These are phyloP conservation scores for Sanchytrium tribonematis DNA, from an alignment of 371 early-diverging fungal genomes.

Conservation along the genomic window DNA sequence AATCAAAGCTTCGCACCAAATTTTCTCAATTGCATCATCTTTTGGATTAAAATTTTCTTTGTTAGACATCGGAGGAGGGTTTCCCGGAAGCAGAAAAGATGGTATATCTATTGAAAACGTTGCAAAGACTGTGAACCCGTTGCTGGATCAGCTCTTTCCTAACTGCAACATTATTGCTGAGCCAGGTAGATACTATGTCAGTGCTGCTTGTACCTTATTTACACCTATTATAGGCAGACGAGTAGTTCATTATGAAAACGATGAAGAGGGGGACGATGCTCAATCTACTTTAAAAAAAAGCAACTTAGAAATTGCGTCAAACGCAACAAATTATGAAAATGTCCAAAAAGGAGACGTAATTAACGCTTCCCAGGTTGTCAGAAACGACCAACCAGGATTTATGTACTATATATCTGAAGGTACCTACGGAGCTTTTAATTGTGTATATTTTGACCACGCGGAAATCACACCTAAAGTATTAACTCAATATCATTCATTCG, in stretches of 20 bases:
- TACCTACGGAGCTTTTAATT: conserved; percentile 89
- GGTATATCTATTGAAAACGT: conserved; percentile 55
- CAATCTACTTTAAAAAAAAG: background rate
- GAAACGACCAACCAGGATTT: conserved; percentile 28
- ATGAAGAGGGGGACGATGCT: background rate
- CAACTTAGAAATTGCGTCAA: background rate
- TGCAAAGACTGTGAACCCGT: conserved; percentile 43
- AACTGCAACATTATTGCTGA: conserved; percentile 73
- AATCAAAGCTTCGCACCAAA: conserved; percentile 42
- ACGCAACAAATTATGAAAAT: background rate
- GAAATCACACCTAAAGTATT: conserved; percentile 35
- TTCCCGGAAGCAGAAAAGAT: conserved; percentile 45
- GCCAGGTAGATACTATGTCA: conserved; percentile 85
- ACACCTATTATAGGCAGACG: conserved; percentile 71
- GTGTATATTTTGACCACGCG: conserved; percentile 84
- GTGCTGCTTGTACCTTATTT: conserved; percentile 68
- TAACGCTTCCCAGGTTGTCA: conserved; percentile 3
- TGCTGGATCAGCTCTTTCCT: conserved; percentile 47
- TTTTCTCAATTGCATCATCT: conserved; percentile 49
- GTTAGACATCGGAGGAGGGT: conserved; percentile 88
- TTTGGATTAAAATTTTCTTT: conserved; percentile 46
- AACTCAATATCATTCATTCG: background rate
- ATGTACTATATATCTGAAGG: conserved; percentile 96
- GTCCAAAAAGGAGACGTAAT: background rate
- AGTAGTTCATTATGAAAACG: conserved; percentile 2